Evolutionary conservation across 768 basidiomycete species (phyloP), one percentile per base, ranked within the genome.

Genomic region (Tulasnella sp.): DNA sequence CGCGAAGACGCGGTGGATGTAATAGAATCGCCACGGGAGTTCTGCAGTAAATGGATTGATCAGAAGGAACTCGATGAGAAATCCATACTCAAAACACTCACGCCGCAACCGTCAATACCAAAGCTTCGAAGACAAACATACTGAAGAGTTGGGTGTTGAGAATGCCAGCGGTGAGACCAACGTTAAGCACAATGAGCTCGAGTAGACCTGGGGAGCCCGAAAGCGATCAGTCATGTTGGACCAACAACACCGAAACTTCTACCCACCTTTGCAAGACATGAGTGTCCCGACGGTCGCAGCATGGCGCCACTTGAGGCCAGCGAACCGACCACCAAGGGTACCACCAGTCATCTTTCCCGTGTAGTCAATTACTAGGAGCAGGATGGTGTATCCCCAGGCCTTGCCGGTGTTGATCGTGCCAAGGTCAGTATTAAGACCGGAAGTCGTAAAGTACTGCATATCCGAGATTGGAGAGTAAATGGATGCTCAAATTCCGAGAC

Each of bases 251-350:
- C n/a, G n/a, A 15, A 38, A 38, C 34, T n/a, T n/a, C n/a, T n/a
- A n/a, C 86, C 87, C 91, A 56, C 55, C 93, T 77, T 98, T 94
- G 69, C 93, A 95, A 67, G 85, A 88, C 94, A 99, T 97, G 53
- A 98, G 70, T 13, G 87, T 83, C 0, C 96, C 96, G 52, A 97
- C 85, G 0, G 92, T 83, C 34, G 81, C 77, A 0, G 85, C 72
- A 68, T 98, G 94, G 41, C 95, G 77, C 81, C 81, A 85, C 4
- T 72, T 78, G 71, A 90, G 96, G 0, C 85, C 84, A 7, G 83
- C 67, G 29, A 78, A 74, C 44, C 75, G 73, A 0, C 93, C 87
- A 0, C 86, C 85, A 5, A 84, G 56, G 0, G 81, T 76, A 66
- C 92, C 95, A 4, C 89, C 92, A 3, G 85, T 77, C 67, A 98